Percentiles rank a stretch among this genome's conserved stretches.
phyloP scores from a whole-genome alignment of 768 basidiomycete genomes.

The Leccinum rimulosum region DNA sequence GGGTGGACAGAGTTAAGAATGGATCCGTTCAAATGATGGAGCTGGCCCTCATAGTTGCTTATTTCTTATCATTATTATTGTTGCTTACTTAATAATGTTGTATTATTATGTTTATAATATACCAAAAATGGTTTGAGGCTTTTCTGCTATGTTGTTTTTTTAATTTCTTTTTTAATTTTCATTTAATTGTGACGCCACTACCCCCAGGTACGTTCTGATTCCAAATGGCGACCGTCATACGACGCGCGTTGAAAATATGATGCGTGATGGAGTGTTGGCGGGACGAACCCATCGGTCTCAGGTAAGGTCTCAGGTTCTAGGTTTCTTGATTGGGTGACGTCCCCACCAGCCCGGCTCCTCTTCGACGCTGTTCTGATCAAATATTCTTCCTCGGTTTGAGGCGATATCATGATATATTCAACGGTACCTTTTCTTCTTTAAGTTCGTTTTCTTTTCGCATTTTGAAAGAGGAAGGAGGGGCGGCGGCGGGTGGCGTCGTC shows the following conservation, averaged over 20 bases:
- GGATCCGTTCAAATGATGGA: neutral
- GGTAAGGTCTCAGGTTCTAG: neutral
- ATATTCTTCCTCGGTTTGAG: neutral
- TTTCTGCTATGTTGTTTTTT: neutral
- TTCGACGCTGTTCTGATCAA: neutral
- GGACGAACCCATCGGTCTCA: neutral
- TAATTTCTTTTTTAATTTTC: neutral
- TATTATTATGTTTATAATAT: no score
- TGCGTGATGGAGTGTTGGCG: neutral
- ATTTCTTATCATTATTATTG: neutral
- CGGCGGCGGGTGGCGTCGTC: neutral
- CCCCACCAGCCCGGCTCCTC: neutral
- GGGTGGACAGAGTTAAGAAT: neutral
- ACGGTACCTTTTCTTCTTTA: neutral
- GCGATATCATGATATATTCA: neutral
- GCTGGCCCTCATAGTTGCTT: neutral
- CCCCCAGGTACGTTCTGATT: neutral
- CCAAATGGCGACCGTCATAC: neutral
- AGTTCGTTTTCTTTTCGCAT: neutral
- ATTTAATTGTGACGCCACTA: neutral
- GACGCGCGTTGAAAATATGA: neutral
- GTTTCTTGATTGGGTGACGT: neutral
- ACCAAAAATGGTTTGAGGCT: no score
- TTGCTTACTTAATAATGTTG: neutral
- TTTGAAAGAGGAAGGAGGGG: neutral